These are phyloP conservation scores for Inga leiocalycina DNA, from an alignment of 306 rosid genomes.

Conservation along the genomic window DNA sequence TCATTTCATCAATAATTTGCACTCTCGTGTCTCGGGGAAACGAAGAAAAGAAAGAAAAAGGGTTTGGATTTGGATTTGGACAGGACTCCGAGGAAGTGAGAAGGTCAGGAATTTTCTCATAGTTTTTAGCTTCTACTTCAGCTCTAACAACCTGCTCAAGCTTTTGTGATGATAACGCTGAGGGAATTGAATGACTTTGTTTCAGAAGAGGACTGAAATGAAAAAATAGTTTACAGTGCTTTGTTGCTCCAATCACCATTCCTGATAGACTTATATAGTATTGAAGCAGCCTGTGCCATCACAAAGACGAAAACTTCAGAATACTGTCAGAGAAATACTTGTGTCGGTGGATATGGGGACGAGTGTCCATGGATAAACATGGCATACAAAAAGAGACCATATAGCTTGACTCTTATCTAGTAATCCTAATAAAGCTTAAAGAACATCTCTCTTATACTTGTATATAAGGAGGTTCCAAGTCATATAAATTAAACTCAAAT, in stretches of 20 bases:
- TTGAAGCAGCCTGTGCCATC: slow-evolving; percentile 18
- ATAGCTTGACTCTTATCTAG: neutral
- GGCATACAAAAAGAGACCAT: neutral
- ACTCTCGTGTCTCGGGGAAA: slow-evolving; percentile 50
- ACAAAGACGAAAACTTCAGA: slow-evolving; percentile 28
- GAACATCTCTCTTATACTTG: neutral
- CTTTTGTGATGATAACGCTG: slow-evolving; percentile 38
- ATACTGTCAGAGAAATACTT: slow-evolving; percentile 9
- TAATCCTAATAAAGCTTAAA: neutral
- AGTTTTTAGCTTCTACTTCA: slow-evolving; percentile 64
- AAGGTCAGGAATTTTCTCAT: slow-evolving; percentile 62
- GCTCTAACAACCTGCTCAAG: slow-evolving; percentile 52
- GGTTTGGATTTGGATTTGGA: slow-evolving; percentile 72
- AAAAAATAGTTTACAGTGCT: slow-evolving; percentile 30
- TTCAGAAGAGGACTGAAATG: slow-evolving; percentile 27
- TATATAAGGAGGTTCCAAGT: neutral
- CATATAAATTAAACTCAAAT: neutral
- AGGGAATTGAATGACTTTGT: slow-evolving; percentile 36
- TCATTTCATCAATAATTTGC: slow-evolving; percentile 65
- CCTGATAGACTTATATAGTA: slow-evolving; percentile 16
- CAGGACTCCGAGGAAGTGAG: slow-evolving; percentile 46
- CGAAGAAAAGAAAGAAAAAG: slow-evolving; percentile 68
- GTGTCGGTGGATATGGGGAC: slow-evolving; percentile 5
- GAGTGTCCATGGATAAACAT: neutral
- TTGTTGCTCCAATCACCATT: slow-evolving; percentile 43